Base-by-base conservation (phyloP, 2,329 filamentous ascomycete genomes). In the Coniochaeta hoffmannii region DNA sequence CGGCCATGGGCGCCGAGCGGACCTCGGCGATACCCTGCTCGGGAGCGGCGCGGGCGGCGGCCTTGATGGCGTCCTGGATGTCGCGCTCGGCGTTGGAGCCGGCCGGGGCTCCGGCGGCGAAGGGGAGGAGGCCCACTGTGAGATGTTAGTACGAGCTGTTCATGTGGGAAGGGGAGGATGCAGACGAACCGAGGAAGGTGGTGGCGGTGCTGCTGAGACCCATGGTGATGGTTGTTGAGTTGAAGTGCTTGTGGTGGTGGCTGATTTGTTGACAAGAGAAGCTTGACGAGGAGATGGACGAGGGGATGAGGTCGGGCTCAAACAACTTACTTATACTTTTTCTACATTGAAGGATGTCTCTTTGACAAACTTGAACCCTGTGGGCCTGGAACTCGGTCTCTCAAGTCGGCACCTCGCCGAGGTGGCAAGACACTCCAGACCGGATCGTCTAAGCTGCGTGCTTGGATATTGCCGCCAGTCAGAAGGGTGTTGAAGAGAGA, bases 101-200 rank as follows among this genome's bases (percentile, higher is more conserved):
- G 3, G 50, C 31, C 12, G 50, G 34, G 31, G 30, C 31, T 9
- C 17, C 34, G 50, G 11, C 22, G 5, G 50, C 17, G 32, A 52
- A 52, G 7, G 50, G 50, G 50, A 52, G 50, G 30, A 52, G 50
- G 17, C 50, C 50, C 30, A 52, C 50, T 52, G 31, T n/a, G 12
- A 11, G 26, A 19, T 24, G 11, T 22, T 22, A 35, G 30, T 32
- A 24, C 5, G 34, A 30, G 12, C 5, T 3, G 8, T 5, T 44
- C 22, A 12, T 7, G 38, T 24, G 5, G 5, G 19, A 10, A 12
- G 41, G 41, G 11, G 15, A 46, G 7, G 14, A 11, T 10, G 38
- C n/a, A 26, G 19, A 11, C 41, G 4, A 2, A 46, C 41, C 41
- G 3, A 46, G 22, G 41, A 46, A 24, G 41, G 41, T 28, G 22